Base-by-base conservation (phyloP, 2,329 filamentous ascomycete species). In the Phaeophleospora eucalypticola region DNA sequence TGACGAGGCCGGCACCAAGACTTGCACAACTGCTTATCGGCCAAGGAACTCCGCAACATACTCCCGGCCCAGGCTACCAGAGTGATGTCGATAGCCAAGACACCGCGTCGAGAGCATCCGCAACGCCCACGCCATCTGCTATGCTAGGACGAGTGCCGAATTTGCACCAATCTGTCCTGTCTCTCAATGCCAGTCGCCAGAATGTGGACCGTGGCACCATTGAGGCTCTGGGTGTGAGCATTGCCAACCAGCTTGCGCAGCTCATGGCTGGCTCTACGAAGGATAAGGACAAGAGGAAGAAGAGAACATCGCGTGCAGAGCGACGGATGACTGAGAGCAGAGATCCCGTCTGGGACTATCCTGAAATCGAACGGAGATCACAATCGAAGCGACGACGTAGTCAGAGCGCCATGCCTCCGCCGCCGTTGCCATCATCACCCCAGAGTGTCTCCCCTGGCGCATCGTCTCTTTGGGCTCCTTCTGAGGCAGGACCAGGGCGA, bases 191-290 rank as follows among this genome's bases (percentile, higher is more conserved):
- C n/a, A 40, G 45, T 24, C 20, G 43, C 9, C 45, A 53, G 40
- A 24, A 41, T 24, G 37, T 57, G 16, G 57, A 61, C 24, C 41
- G 57, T 8, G 52, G 58, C 12, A 57, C 56, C n/a, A 62, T 68
- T 33, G 52, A 65, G 41, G 57, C 59, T 9, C 53, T 68, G 9
- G 62, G 65, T 24, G 57, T 60, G 40, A 65, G 54, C 40, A 66
- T 68, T 35, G 66, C 65, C 7, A 57, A 58, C 15, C 62, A 66
- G 43, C 59, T 68, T 40, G 61, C 63, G 3, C 49, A 59, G 17
- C 58, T 63, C 35, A 63, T 67, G 48, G 43, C 49, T 14, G 44
- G 45, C 9, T 40, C 38, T 16, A 33, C 52, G 34, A 48, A 40
- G 39, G 50, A 45, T 24, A 54, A 55, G 41, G 41, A 43, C 24